phyloP scores from a whole-genome alignment of 108 stramenopile species.

The Skeletonema potamos region DNA sequence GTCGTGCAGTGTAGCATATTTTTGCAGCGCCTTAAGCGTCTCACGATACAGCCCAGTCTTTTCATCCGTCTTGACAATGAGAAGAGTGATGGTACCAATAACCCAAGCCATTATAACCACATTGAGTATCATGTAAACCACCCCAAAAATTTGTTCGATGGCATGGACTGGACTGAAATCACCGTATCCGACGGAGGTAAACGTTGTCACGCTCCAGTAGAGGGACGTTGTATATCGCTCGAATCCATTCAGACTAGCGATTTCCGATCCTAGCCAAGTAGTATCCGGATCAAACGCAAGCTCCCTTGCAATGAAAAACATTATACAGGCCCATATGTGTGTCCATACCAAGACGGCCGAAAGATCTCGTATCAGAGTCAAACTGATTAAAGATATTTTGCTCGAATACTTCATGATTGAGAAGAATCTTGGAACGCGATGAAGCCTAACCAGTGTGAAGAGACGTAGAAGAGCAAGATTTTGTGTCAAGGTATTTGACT shows the following conservation, averaged over 20 bases:
- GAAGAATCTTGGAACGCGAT: constrained; percentile 56
- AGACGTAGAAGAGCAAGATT: constrained; percentile 44
- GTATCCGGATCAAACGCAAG: constrained; percentile 46
- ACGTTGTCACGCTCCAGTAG: constrained; percentile 63
- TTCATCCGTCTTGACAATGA: constrained; percentile 60
- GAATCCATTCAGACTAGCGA: constrained; percentile 12
- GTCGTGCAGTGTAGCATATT: constrained; percentile 22
- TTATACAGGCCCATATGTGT: constrained; percentile 58
- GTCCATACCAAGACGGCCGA: constrained; percentile 48
- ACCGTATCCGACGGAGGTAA: constrained; percentile 57
- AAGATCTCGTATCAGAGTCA: constrained; percentile 58
- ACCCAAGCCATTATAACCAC: constrained; percentile 48
- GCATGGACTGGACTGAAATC: constrained; percentile 57
- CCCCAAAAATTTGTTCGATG: constrained; percentile 47
- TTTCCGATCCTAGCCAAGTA: constrained; percentile 50
- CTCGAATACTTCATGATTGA: constrained; percentile 48
- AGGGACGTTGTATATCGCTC: constrained; percentile 48
- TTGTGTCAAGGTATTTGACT: constrained; percentile 7
- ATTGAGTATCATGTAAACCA: constrained; percentile 55
- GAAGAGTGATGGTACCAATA: constrained; percentile 63
- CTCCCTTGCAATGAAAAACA: constrained; percentile 62
- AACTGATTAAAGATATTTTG: constrained; percentile 43
- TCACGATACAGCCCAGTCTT: constrained; percentile 50
- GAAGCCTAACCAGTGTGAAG: constrained; percentile 47
- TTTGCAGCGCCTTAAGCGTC: constrained; percentile 17